Evolutionary conservation across 2,329 filamentous ascomycete species (phyloP), one percentile per base, ranked within the genome.

Genomic region (Knoxdaviesia proteae): DNA sequence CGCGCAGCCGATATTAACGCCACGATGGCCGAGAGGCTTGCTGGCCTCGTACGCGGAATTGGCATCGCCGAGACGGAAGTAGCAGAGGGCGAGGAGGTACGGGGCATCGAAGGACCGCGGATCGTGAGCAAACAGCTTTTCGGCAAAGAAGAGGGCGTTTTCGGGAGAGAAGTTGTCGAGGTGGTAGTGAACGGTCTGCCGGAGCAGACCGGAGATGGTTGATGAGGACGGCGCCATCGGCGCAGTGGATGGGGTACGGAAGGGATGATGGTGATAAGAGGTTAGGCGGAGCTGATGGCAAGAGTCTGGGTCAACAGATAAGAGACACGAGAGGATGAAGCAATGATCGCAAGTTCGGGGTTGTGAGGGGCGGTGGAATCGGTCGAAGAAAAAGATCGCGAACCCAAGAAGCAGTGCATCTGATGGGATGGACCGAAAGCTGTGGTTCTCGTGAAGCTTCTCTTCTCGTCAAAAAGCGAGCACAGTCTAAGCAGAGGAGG

Each of bases 121-220:
- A 52, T 96, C 88, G 52, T 88, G 82, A 41, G 84, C 87, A 47
- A 77, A 71, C 20, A 94, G 72, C 49, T 90, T 77, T 54, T 88
- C 84, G 46, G 90, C 82, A 47, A 94, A 84, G 62, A 98, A 98
- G 37, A 94, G 76, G 44, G 90, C 90, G 56, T 93, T 96, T 44
- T 87, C 77, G 55, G 81, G 70, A 35, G 87, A 75, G 54, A 86
- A 79, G 56, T 94, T 93, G 65, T 98, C 90, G 58, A 98, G 76
- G 52, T 79, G 74, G 55, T 79, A 77, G 53, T 77, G 62, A 44
- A 79, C 63, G 45, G 70, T 61, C 57, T 78, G 73, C 53, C 69
- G 67, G 45, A 79, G 53, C 47, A 74, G 61, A 52, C 62, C 61
- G 41, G 64, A 64, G 38, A 71, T 61, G 48, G 64, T 62, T 41